Conservation (phyloP, 176 grass and related monocot genomes). For the Tillandsia fasciculata region DNA sequence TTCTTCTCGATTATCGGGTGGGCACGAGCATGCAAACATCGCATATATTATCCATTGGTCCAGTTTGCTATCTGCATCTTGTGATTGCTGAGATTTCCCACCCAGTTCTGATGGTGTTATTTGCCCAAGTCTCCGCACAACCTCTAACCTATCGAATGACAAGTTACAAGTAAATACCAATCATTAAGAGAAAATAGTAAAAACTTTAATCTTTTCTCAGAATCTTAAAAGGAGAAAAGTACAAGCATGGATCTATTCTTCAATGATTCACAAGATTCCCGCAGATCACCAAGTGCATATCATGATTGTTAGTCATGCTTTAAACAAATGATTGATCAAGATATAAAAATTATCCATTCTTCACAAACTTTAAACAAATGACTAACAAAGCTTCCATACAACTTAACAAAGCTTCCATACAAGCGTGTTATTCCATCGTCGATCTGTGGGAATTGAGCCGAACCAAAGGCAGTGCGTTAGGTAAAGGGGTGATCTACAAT, state of each 20-base stretch:
- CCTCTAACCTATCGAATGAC: slow-evolving; percentile 49
- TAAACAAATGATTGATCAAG: no score
- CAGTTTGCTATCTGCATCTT: slow-evolving; percentile 77
- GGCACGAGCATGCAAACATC: slow-evolving; percentile 90
- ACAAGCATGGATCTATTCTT: not conserved
- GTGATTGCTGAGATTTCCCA: slow-evolving; percentile 75
- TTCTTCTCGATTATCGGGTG: slow-evolving; percentile 64
- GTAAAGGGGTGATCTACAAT: no score
- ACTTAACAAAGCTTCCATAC: no score
- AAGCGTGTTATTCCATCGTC: no score
- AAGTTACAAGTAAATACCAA: slow-evolving; percentile 1
- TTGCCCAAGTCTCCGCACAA: slow-evolving; percentile 74
- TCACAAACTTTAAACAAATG: no score
- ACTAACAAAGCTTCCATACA: no score
- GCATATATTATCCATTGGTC: slow-evolving; percentile 98
- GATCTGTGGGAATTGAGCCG: no score
- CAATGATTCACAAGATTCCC: not conserved
- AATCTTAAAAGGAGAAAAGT: not conserved
- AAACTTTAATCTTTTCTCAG: not conserved
- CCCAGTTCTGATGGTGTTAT: slow-evolving; percentile 84
- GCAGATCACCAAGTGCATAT: not conserved
- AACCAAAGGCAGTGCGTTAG: no score
- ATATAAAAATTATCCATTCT: no score
- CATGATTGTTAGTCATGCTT: not conserved
- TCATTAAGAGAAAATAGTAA: not conserved